Conservation (phyloP, 2,329 filamentous ascomycete species). For the Ceratocystis ficicola region DNA sequence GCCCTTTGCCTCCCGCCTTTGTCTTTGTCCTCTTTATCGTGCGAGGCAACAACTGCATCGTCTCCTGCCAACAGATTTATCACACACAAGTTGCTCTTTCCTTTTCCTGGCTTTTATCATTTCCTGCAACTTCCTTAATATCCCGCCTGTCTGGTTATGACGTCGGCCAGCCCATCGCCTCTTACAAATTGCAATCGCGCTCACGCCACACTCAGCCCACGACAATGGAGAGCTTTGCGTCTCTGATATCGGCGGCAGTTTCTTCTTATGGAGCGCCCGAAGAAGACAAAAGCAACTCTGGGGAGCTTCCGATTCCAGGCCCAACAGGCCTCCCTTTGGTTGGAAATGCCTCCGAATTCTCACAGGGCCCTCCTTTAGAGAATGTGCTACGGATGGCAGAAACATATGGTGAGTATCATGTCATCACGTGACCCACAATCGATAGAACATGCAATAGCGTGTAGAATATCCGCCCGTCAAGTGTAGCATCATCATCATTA, state of each 20-base stretch:
- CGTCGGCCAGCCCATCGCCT: background rate
- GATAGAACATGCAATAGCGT: background rate
- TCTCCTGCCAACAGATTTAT: too few species aligned
- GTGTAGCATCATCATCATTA: background rate
- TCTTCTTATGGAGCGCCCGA: background rate
- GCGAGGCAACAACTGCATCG: too few species aligned
- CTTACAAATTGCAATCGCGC: background rate
- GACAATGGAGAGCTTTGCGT: slow-evolving; percentile 12
- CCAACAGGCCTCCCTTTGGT: slow-evolving; percentile 52
- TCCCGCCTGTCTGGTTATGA: background rate
- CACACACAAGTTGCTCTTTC: background rate
- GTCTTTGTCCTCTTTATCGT: too few species aligned
- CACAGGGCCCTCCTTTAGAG: slow-evolving; percentile 43
- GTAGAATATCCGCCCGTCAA: too few species aligned
- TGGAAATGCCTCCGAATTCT: slow-evolving; percentile 53
- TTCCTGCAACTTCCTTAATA: background rate
- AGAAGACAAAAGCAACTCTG: slow-evolving; percentile 21
- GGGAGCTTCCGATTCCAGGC: slow-evolving; percentile 44
- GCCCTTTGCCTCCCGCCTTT: too few species aligned
- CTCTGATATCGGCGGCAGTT: slow-evolving; percentile 10
- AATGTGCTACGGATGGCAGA: slow-evolving; percentile 48
- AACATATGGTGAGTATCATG: slow-evolving; percentile 44
- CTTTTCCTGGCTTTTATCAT: background rate
- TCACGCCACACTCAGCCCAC: background rate
- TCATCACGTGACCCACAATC: background rate